Conservation (phyloP, 306 rosid species). For the Psophocarpus tetragonolobus region DNA sequence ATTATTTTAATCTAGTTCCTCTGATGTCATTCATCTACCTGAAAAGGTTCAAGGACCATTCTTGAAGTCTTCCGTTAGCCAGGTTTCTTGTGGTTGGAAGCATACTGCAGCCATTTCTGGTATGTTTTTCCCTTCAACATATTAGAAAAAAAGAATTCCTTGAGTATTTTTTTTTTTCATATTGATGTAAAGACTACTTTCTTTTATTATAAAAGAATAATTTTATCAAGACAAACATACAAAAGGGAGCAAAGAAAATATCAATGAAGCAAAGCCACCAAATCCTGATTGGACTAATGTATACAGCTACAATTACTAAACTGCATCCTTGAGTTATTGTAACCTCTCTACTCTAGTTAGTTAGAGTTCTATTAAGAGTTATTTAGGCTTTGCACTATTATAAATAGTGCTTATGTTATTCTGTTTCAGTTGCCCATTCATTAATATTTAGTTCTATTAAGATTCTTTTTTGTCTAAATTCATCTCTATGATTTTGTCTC, state of each 20-base stretch:
- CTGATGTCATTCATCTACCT: constrained; percentile 68
- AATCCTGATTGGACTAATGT: too few relatives aligned
- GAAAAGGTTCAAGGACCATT: constrained; percentile 88
- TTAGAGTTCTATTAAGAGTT: too few relatives aligned
- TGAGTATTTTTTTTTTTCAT: background rate
- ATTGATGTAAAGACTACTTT: background rate
- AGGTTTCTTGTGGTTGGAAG: constrained; percentile 99
- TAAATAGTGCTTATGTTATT: too few relatives aligned
- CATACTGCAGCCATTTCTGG: constrained; percentile 94
- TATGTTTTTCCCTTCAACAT: constrained; percentile 26
- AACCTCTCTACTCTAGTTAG: too few relatives aligned
- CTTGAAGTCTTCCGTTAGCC: constrained; percentile 61
- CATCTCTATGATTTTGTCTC: too few relatives aligned
- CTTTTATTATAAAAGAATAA: background rate
- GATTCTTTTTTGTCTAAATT: too few relatives aligned
- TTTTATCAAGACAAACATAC: background rate
- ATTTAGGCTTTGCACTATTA: too few relatives aligned
- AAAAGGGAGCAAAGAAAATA: background rate
- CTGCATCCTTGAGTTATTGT: too few relatives aligned
- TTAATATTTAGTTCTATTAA: too few relatives aligned
- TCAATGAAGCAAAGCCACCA: constrained; percentile 13
- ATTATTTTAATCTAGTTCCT: constrained; percentile 47
- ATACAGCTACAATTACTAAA: too few relatives aligned
- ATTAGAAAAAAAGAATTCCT: background rate
- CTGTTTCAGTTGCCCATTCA: too few relatives aligned